phyloP scores from a whole-genome alignment of 129 eudicot species.

The Flaveria trinervia region DNA sequence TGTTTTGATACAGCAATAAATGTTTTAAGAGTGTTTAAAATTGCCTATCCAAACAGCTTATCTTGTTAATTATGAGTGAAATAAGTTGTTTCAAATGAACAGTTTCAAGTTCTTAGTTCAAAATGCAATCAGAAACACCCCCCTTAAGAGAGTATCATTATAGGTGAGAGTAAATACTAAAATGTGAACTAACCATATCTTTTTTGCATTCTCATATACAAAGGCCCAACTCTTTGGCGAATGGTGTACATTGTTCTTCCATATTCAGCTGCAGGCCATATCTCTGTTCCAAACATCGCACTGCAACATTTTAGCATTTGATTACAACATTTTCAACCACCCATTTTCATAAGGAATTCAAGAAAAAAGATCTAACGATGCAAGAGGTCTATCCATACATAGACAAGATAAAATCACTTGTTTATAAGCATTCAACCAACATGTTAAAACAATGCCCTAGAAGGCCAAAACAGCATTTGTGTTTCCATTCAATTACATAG shows the following conservation, averaged over 20 bases:
- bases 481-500: neutral
- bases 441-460: neutral
- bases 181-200: slow-evolving; percentile 54
- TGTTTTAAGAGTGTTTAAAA: neutral
- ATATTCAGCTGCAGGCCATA: slow-evolving; percentile 99
- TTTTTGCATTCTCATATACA: slow-evolving; percentile 91
- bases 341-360: neutral
- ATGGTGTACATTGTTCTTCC: slow-evolving; percentile 99
- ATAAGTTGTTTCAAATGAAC: neutral
- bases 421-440: neutral
- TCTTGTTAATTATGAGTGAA: neutral
- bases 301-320: slow-evolving; percentile 56
- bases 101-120: neutral
- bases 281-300: slow-evolving; percentile 95
- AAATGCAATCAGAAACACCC: neutral
- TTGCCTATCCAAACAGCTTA: neutral
- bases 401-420: neutral
- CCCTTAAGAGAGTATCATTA: slow-evolving; percentile 2
- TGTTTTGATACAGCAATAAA: neutral
- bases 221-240: slow-evolving; percentile 88
- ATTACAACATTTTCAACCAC: slow-evolving; percentile 28
- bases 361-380: neutral
- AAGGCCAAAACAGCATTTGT: neutral
- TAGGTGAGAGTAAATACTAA: slow-evolving; percentile 3
- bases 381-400: neutral